Evolutionary conservation across 768 basidiomycete species (phyloP).

Genomic region (Xerocomus spinulosus): DNA sequence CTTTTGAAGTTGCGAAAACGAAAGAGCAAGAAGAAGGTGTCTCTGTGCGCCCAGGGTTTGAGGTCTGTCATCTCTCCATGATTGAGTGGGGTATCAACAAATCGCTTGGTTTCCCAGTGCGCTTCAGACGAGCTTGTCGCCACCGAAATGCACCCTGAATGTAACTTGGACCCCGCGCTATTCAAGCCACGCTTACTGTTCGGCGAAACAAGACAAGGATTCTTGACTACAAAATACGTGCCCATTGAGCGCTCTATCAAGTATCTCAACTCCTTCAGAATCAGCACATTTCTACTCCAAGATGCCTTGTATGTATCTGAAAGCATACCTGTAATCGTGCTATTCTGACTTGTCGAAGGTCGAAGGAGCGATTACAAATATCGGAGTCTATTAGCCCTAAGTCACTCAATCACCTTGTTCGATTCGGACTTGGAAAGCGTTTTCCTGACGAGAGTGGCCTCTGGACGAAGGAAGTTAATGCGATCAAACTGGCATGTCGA

Average conservation of each 20-base stretch:
- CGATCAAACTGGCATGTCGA: background rate
- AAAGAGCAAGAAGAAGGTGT: conserved; percentile 55
- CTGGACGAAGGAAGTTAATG: conserved; percentile 20
- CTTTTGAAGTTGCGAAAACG: conserved; percentile 53
- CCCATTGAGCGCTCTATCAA: conserved; percentile 15
- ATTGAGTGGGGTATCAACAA: background rate
- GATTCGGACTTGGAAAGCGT: conserved; percentile 27
- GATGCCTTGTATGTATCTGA: conserved; percentile 22
- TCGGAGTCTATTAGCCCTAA: conserved; percentile 24
- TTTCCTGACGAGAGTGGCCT: conserved; percentile 19
- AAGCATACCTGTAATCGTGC: conserved; percentile 13
- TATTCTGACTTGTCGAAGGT: conserved; percentile 21
- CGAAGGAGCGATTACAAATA: conserved; percentile 21
- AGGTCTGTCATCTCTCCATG: conserved; percentile 25
- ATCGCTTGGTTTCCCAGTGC: conserved; percentile 24
- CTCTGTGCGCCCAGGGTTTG: conserved; percentile 40
- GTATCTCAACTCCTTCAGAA: conserved; percentile 12
- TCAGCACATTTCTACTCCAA: conserved; percentile 17
- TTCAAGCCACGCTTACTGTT: conserved; percentile 31
- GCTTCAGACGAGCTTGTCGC: conserved; percentile 2
- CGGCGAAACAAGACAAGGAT: conserved; percentile 40
- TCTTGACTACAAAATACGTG: conserved; percentile 33
- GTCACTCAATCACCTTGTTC: conserved; percentile 23
- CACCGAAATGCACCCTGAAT: conserved; percentile 14
- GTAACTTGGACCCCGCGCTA: conserved; percentile 13